phyloP scores from a whole-genome alignment of 2,329 filamentous ascomycete species.

The Fusarium fujikuroi region DNA sequence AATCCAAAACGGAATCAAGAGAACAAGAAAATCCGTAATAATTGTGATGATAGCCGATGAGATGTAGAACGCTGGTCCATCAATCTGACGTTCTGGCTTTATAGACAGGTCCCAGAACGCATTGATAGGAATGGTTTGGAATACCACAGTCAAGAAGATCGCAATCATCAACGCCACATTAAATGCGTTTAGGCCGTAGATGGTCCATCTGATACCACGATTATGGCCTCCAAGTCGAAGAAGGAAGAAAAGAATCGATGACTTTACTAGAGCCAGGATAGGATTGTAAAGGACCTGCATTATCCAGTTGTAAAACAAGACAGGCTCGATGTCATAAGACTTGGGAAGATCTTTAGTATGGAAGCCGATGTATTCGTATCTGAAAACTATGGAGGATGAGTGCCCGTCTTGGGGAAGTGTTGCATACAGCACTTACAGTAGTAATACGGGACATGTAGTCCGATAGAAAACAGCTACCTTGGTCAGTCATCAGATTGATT shows the following conservation, averaged over 20 bases:
- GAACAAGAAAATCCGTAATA: constrained; percentile 53
- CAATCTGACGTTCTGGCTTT: constrained; percentile 22
- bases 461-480: constrained; percentile 26
- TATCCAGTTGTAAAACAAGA: constrained; percentile 39
- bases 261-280: constrained; percentile 57
- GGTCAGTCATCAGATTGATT: neutral
- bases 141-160: constrained; percentile 51
- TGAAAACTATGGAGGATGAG: constrained; percentile 11
- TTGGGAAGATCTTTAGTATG: constrained; percentile 9
- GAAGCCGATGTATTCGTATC: constrained; percentile 36
- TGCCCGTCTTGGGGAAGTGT: rapidly evolving
- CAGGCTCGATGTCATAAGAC: constrained; percentile 25
- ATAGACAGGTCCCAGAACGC: constrained; percentile 47
- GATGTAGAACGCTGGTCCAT: constrained; percentile 51
- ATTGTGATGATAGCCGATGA: constrained; percentile 52
- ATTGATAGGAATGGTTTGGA: constrained; percentile 54
- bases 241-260: constrained; percentile 58
- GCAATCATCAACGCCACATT: constrained; percentile 45
- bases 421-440: constrained; percentile 5
- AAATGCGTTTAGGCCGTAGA: constrained; percentile 50
- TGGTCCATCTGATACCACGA: constrained; percentile 35
- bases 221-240: constrained; percentile 50
- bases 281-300: constrained; percentile 55
- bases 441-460: constrained; percentile 27
- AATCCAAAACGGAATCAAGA: constrained; percentile 54